Conservation (phyloP, 352 stramenopile genomes). For the Blastocystis sp. region DNA sequence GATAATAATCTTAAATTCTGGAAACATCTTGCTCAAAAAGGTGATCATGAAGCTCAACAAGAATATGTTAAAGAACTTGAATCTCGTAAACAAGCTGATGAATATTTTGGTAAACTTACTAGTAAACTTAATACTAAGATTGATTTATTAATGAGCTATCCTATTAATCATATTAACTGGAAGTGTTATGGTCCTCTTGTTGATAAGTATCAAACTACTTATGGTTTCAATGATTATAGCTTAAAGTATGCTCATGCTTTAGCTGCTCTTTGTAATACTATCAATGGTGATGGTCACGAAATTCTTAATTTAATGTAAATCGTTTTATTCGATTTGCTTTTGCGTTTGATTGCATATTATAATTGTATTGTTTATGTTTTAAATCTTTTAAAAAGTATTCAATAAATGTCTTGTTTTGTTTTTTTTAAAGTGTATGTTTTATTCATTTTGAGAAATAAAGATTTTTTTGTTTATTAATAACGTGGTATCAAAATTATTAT, state of each 20-base stretch:
- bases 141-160: background rate
- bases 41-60: conserved; percentile 15
- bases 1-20: conserved; percentile 25
- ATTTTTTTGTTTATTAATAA: too few relatives aligned
- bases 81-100: conserved; percentile 17
- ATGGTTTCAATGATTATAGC: conserved; percentile 33
- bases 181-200: conserved; percentile 25
- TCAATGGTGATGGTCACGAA: conserved; percentile 18
- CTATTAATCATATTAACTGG: conserved; percentile 27
- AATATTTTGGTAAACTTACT: conserved; percentile 25
- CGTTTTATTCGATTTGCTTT: too few relatives aligned
- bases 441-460: too few relatives aligned
- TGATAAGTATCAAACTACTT: conserved; percentile 20
- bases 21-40: conserved; percentile 13
- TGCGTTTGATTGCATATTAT: too few relatives aligned
- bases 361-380: too few relatives aligned
- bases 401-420: too few relatives aligned
- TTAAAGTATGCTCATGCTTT: conserved; percentile 35
- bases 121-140: conserved; percentile 21
- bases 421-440: too few relatives aligned
- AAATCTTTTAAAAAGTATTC: too few relatives aligned
- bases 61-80: conserved; percentile 28
- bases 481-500: too few relatives aligned
- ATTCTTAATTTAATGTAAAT: conserved; percentile 36
- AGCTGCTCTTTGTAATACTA: conserved; percentile 19